Percentiles rank a stretch among this genome's conserved stretches.
phyloP scores from a whole-genome alignment of 345 rosid genomes.

The Sonneratia alba region DNA sequence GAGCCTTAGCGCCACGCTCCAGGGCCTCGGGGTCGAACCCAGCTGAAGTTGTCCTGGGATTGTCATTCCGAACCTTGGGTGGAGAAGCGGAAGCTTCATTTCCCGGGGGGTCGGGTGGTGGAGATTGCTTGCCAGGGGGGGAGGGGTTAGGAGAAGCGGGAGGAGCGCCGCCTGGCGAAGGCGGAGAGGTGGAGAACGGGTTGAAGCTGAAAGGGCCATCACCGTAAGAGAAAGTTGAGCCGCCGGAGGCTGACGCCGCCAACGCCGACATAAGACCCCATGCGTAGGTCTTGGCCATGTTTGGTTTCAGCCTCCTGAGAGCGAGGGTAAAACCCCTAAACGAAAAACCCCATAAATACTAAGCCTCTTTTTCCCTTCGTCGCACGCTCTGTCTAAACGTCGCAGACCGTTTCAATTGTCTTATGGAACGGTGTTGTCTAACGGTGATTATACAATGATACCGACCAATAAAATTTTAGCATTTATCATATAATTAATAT shows the following conservation, averaged over 20 bases:
- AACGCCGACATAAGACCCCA: conserved; percentile 55
- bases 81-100: conserved; percentile 17
- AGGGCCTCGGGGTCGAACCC: conserved; percentile 93
- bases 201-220: conserved; percentile 59
- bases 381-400: no score
- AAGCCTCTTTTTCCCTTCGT: no score
- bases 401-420: no score
- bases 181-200: conserved; percentile 26
- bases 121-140: conserved; percentile 24
- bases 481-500: no score
- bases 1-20: conserved; percentile 73
- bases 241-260: conserved; percentile 50
- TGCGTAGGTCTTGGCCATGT: conserved; percentile 55
- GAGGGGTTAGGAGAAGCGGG: conserved; percentile 19
- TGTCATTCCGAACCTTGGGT: conserved; percentile 44
- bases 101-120: conserved; percentile 25
- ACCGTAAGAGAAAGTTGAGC: conserved; percentile 34
- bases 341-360: no score
- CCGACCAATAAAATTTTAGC: no score
- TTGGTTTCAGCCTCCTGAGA: not conserved
- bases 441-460: no score
- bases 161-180: conserved; percentile 3
- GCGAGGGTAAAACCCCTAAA: not conserved
- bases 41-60: conserved; percentile 72
- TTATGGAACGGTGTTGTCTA: no score